Conservation (phyloP, 2,329 filamentous ascomycete genomes). For the Talaromyces sp. region DNA sequence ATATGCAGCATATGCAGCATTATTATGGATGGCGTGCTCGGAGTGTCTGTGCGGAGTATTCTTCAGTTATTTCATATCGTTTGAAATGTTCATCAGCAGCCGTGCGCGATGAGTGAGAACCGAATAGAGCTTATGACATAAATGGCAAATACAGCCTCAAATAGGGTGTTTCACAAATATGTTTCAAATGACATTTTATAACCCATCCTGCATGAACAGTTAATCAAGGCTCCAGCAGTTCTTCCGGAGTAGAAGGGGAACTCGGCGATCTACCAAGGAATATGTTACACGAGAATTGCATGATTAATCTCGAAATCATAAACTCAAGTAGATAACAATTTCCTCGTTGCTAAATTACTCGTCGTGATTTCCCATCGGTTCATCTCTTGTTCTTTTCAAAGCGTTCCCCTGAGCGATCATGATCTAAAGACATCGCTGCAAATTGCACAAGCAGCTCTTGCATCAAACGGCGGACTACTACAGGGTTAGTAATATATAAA, state of each 20-base stretch:
- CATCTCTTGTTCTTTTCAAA: not conserved
- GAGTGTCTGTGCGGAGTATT: conserved; percentile 13
- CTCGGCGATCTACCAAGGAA: not conserved
- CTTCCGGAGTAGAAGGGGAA: not conserved
- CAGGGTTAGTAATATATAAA: not conserved
- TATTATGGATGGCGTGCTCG: not conserved
- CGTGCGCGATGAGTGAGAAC: not conserved
- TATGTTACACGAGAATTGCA: not conserved
- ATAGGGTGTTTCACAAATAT: not conserved
- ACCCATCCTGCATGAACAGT: too few species aligned
- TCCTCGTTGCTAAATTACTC: not conserved
- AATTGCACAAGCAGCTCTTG: not conserved
- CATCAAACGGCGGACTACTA: not conserved
- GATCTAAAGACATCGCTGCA: not conserved
- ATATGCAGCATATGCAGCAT: not conserved
- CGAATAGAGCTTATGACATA: too few species aligned
- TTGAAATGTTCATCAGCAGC: not conserved
- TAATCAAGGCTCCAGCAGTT: too few species aligned
- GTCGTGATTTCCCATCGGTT: not conserved
- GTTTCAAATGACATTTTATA: not conserved
- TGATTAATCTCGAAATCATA: too few species aligned
- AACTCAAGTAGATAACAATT: not conserved
- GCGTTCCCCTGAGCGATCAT: not conserved
- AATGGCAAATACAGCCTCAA: not conserved
- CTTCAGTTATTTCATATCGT: not conserved